A percentile compares a stretch with the other conserved stretches of the same genome.
phyloP scores from a whole-genome alignment of 1,284 basidiomycete species.

The Thecaphora thlaspeos region DNA sequence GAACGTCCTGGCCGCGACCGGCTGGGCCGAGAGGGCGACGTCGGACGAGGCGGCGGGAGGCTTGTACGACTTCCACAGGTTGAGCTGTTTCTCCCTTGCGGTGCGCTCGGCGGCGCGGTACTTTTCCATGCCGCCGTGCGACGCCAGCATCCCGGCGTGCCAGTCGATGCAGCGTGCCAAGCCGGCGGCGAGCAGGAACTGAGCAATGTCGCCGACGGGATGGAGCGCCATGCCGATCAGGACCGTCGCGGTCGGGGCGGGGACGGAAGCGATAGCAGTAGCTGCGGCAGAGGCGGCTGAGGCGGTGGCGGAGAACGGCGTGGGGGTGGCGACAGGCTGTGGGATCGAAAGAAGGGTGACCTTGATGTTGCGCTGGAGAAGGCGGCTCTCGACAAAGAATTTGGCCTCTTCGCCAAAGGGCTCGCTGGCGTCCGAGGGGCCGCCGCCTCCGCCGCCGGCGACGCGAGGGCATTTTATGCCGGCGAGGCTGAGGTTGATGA shows the following conservation, averaged over 20 bases:
- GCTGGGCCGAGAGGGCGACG: conserved; percentile 19
- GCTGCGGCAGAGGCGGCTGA: conserved; percentile 63
- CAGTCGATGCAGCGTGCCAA: conserved; percentile 92
- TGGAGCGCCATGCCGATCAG: conserved; percentile 88
- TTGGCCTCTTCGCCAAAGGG: conserved; percentile 68
- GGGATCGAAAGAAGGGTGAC: conserved; percentile 86
- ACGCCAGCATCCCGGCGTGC: conserved; percentile 90
- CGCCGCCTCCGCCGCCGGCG: conserved; percentile 44
- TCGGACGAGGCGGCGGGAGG: conserved; percentile 28
- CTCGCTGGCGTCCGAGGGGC: conserved; percentile 36
- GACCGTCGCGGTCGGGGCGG: conserved; percentile 65
- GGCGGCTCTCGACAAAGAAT: conserved; percentile 88
- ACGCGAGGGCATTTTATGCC: conserved; percentile 49
- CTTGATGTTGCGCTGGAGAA: conserved; percentile 83
- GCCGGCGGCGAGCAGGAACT: conserved; percentile 78
- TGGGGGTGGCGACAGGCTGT: conserved; percentile 63
- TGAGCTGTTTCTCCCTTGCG: conserved; percentile 78
- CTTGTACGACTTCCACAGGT: conserved; percentile 71
- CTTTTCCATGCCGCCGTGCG: conserved; percentile 59
- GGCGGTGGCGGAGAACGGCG: conserved; percentile 67
- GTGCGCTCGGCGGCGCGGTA: conserved; percentile 80
- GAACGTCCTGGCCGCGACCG: conserved; percentile 36
- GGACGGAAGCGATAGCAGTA: conserved; percentile 61
- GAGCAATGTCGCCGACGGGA: conserved; percentile 90
- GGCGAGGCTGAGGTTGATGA: conserved; percentile 65